Conservation (phyloP, 176 grass and related monocot species). For the Phragmites australis region DNA sequence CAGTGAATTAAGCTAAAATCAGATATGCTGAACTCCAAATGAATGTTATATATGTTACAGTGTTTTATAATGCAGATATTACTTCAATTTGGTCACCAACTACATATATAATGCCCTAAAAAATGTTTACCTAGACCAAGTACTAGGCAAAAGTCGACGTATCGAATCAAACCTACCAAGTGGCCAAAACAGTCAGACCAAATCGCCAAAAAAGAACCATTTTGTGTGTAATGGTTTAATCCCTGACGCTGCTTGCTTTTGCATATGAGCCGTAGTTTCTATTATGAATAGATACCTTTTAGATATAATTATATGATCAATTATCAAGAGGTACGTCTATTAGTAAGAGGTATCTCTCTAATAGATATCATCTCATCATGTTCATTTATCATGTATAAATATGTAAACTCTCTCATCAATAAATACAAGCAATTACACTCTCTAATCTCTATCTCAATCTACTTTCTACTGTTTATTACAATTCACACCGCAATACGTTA, state of each 20-base stretch:
- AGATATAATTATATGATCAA: too few relatives aligned
- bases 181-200: not conserved
- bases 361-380: too few relatives aligned
- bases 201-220: not conserved
- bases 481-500: too few relatives aligned
- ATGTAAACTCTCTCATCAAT: too few relatives aligned
- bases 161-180: conserved; percentile 1
- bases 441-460: too few relatives aligned
- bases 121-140: not conserved
- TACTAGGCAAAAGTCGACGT: not conserved
- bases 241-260: not conserved
- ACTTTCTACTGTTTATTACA: too few relatives aligned
- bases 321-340: too few relatives aligned
- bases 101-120: not conserved
- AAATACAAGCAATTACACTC: too few relatives aligned
- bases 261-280: conserved; percentile 9
- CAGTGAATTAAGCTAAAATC: not conserved
- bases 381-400: too few relatives aligned
- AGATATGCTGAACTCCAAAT: not conserved
- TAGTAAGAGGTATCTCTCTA: too few relatives aligned
- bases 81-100: conserved; percentile 27
- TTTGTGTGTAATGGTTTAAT: not conserved
- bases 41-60: not conserved
- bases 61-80: not conserved
- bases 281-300: too few relatives aligned